Conservation (phyloP, 2,329 filamentous ascomycete genomes). For the Alternaria gaisen region DNA sequence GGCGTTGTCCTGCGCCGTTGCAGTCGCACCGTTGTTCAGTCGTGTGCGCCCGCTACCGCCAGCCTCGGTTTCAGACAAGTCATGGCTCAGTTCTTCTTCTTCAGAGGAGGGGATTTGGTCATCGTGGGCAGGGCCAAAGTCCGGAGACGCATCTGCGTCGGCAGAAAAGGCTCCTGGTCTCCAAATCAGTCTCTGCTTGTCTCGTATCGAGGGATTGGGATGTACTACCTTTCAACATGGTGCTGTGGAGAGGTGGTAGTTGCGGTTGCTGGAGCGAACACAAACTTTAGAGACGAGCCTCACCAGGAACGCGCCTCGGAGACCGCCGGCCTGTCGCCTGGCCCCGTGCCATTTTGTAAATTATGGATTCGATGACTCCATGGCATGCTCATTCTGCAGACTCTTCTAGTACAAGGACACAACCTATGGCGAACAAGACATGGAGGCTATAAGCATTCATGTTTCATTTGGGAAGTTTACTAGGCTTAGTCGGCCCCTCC, state of each 20-base stretch:
- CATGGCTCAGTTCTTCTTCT: conserved; percentile 46
- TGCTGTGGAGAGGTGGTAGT: conserved; percentile 25
- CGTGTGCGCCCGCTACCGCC: conserved; percentile 22
- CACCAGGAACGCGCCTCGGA: conserved; percentile 21
- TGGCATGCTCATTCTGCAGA: not conserved
- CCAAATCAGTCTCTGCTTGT: conserved; percentile 17
- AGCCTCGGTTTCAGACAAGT: conserved; percentile 40
- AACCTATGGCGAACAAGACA: conserved; percentile 8
- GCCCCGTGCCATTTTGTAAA: conserved; percentile 21
- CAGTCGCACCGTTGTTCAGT: conserved; percentile 30
- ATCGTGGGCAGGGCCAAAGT: conserved; percentile 44
- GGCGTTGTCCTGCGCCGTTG: conserved; percentile 28
- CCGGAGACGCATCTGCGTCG: conserved; percentile 49
- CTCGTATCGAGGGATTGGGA: not conserved
- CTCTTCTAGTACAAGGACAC: not conserved
- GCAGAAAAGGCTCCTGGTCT: conserved; percentile 37
- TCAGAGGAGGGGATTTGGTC: conserved; percentile 49
- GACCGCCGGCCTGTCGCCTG: conserved; percentile 23
- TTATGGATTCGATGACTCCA: conserved; percentile 13
- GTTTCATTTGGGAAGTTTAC: conserved; percentile 2
- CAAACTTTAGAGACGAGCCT: conserved; percentile 14
- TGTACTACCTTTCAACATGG: conserved; percentile 41
- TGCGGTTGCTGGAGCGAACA: conserved; percentile 23
- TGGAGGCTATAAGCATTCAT: conserved; percentile 2
- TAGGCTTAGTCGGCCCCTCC: conserved; percentile 4